Percentiles rank a stretch among this genome's conserved stretches.
phyloP scores from a whole-genome alignment of 257 asterid genomes.

The Capsicum chinense region DNA sequence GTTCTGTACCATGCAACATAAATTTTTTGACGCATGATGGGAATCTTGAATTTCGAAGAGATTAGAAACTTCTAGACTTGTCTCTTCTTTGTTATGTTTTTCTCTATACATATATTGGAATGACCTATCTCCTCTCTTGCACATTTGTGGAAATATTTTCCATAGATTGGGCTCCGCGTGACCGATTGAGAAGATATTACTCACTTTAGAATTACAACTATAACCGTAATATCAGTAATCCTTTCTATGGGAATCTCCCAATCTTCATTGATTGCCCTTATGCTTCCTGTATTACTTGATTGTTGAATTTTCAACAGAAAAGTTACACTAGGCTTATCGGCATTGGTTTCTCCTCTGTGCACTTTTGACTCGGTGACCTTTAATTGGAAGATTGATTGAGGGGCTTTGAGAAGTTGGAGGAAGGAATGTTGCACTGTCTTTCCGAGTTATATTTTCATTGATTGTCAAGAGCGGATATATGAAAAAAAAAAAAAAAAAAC shows the following conservation, averaged over 20 bases:
- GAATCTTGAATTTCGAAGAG: not conserved
- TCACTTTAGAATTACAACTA: not conserved
- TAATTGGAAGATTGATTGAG: not conserved
- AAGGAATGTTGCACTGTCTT: not conserved
- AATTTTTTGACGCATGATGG: not conserved
- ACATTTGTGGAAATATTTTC: slow-evolving; percentile 7
- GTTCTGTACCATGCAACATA: not conserved
- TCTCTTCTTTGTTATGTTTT: not conserved
- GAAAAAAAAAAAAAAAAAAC: too few species aligned
- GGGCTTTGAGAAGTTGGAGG: not conserved
- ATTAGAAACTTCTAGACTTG: not conserved
- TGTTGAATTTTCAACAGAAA: not conserved
- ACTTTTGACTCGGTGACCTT: not conserved
- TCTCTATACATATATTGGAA: not conserved
- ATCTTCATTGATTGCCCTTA: not conserved
- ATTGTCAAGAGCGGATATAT: not conserved
- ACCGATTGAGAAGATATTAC: not conserved
- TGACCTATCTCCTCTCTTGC: not conserved
- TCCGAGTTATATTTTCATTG: not conserved
- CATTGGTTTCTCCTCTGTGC: not conserved
- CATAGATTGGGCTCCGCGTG: not conserved
- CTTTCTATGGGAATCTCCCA: not conserved
- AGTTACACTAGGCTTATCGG: not conserved
- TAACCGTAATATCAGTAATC: not conserved
- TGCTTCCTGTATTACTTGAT: slow-evolving; percentile 2